Percentiles rank a stretch among this genome's conserved stretches.
phyloP scores from a whole-genome alignment of 2,329 filamentous ascomycete genomes.

The Penicillium capsulatum region DNA sequence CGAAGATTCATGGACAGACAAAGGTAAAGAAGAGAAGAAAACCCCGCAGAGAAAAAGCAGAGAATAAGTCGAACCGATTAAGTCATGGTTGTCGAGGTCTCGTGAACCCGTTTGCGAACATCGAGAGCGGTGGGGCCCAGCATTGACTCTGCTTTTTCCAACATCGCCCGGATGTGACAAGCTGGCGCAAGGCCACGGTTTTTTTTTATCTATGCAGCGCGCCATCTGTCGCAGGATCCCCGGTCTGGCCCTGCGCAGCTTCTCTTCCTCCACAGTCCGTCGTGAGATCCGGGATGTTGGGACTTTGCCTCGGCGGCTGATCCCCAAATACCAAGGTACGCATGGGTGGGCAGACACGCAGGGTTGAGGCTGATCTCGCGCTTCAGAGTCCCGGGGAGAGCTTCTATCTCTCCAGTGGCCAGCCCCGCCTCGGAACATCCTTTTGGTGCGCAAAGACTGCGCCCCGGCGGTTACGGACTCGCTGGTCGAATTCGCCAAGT shows the following conservation, averaged over 20 bases:
- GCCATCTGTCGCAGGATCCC: slow-evolving; percentile 13
- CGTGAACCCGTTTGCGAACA: not conserved
- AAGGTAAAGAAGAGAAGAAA: not conserved
- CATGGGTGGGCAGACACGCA: slow-evolving; percentile 3
- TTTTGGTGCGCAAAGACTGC: slow-evolving; percentile 64
- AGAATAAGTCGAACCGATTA: not conserved
- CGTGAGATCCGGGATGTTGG: slow-evolving; percentile 45
- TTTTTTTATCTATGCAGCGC: slow-evolving; percentile 19
- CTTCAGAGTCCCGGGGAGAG: slow-evolving; percentile 55
- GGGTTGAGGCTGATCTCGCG: slow-evolving; percentile 2
- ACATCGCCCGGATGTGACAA: not conserved
- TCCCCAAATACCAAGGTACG: slow-evolving; percentile 62
- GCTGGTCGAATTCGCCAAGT: slow-evolving; percentile 55
- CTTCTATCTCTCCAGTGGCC: slow-evolving; percentile 65
- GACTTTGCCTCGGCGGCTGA: slow-evolving; percentile 48
- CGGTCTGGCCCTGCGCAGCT: slow-evolving; percentile 26
- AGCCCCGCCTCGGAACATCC: slow-evolving; percentile 62
- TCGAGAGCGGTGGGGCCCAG: slow-evolving; percentile 7
- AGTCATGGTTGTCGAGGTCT: not conserved
- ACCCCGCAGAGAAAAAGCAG: not conserved
- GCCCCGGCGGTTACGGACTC: slow-evolving; percentile 53
- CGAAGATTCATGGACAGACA: not conserved
- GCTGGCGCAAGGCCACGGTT: slow-evolving; percentile 1
- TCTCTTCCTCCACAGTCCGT: slow-evolving; percentile 40
- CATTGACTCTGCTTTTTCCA: not conserved